These are phyloP conservation scores for Arthrobotrys sphaeroides DNA, from an alignment of 2,329 filamentous ascomycete genomes.

Conservation along the genomic window DNA sequence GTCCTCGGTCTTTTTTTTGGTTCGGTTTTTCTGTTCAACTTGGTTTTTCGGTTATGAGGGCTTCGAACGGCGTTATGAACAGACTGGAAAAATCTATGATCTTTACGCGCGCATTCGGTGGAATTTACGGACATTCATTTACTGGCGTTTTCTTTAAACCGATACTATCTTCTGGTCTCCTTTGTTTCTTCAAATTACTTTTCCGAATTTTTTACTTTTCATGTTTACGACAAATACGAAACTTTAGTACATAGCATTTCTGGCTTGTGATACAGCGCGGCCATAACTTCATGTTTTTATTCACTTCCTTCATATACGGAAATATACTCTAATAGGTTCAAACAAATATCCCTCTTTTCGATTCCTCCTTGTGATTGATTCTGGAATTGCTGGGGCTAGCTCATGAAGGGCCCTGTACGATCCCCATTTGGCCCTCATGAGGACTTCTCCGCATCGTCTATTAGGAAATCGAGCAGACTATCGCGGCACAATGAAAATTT, in stretches of 20 bases:
- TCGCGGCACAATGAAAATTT: too few relatives aligned
- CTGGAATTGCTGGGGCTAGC: too few relatives aligned
- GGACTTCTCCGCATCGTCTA: too few relatives aligned
- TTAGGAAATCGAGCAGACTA: too few relatives aligned
- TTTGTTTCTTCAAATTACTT: background rate
- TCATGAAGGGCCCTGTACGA: too few relatives aligned
- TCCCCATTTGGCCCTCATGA: too few relatives aligned
- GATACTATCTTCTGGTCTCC: background rate
- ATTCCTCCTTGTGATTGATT: too few relatives aligned
- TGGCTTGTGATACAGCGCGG: background rate
- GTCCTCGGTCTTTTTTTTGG: background rate
- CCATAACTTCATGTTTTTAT: conserved; percentile 1
- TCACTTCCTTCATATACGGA: background rate
- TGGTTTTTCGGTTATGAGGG: background rate
- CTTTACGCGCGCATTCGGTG: background rate
- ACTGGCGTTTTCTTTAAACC: conserved; percentile 1
- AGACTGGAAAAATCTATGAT: conserved; percentile 7
- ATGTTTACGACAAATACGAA: conserved; percentile 1
- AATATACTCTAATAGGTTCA: background rate
- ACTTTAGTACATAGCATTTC: conserved; percentile 18
- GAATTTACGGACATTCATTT: conserved; percentile 18
- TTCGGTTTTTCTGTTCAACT: background rate
- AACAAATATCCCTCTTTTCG: background rate
- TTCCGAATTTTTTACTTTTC: background rate
- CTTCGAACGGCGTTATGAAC: conserved; percentile 14